Percentiles rank a stretch among this genome's conserved stretches.
phyloP scores from a whole-genome alignment of 495 filamentous ascomycete genomes.

The Neurospora discreta region DNA sequence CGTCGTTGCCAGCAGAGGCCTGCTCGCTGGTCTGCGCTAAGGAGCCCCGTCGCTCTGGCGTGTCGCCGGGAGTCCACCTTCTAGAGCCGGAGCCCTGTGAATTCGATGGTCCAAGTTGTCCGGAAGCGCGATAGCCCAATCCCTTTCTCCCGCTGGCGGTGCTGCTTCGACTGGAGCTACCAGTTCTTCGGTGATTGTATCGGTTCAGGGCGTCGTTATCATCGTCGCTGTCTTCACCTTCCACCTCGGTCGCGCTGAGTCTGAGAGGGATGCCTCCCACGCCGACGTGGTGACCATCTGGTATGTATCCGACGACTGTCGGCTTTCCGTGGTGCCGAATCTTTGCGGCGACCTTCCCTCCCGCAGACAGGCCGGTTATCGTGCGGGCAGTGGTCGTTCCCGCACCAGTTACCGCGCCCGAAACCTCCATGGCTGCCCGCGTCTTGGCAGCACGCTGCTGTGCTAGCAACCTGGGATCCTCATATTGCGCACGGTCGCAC shows the following conservation, averaged over 20 bases:
- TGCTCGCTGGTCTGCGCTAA: conserved; percentile 28
- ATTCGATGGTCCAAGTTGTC: conserved; percentile 20
- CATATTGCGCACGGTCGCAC: conserved; percentile 89
- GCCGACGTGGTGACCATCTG: conserved; percentile 57
- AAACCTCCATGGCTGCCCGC: conserved; percentile 71
- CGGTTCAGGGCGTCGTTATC: conserved; percentile 49
- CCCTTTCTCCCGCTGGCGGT: conserved; percentile 55
- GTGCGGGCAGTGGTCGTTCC: conserved; percentile 39
- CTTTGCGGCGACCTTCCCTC: conserved; percentile 54
- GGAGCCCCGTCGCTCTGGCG: conserved; percentile 44
- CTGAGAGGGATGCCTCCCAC: conserved; percentile 75
- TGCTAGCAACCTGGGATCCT: conserved; percentile 75
- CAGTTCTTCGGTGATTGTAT: conserved; percentile 58
- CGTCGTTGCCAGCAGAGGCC: conserved; percentile 26
- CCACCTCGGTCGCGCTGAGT: conserved; percentile 87
- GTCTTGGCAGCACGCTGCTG: conserved; percentile 74
- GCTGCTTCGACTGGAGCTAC: conserved; percentile 68
- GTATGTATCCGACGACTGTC: conserved; percentile 58
- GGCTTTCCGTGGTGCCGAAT: conserved; percentile 70
- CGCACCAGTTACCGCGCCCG: conserved; percentile 20
- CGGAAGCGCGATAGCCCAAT: conserved; percentile 43
- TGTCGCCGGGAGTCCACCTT: conserved; percentile 58
- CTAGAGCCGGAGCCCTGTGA: conserved; percentile 27
- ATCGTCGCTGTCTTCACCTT: conserved; percentile 67
- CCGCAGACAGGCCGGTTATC: conserved; percentile 41